Evolutionary conservation across 192 early-diverging fungal species (phyloP), one percentile per base, ranked within the genome.

Genomic region (Umbelopsis vinacea): DNA sequence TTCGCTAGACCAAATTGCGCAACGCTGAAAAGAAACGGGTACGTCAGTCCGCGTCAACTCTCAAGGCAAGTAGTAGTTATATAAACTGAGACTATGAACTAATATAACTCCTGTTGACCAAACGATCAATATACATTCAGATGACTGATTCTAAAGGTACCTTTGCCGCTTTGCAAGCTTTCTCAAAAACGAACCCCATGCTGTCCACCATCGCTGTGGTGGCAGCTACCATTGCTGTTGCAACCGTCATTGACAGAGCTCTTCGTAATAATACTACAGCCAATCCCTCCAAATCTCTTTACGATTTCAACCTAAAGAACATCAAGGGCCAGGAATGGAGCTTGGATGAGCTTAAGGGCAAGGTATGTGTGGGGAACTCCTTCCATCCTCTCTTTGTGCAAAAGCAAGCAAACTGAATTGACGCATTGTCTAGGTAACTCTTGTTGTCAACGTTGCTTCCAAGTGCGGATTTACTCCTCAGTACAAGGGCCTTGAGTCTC

Each of bases 391-490:
- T 15, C 1, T 11, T 5, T 29, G n/a, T 10, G 1, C n/a, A 15
- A 33, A 19, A 24, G 12, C 19, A 11, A n/a, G n/a, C n/a, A n/a
- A n/a, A 15, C 46, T 47, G 7, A 9, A 22, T 15, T 12, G 21
- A 45, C 14, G 8, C 17, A 17, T 23, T 47, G 15, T 43, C 3
- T 67, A 77, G 76, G 74, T 80, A 9, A 74, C 75, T 7, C 84
- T 98, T 43, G 79, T 96, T 40, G 93, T 95, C 76, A 98, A 98
- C 80, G 91, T 94, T 14, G 96, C 95, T 26, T 94, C 92, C 69
- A 88, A 94, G 83, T 97, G 96, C 82, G 94, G 95, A 11, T 93
- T 92, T 76, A 94, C 94, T 40, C 79, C 82, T 8, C 94, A 96
- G 79, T 93, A 93, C 82, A 76, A 79, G 33, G 90, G 85, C 17